Percentiles rank a stretch among this genome's conserved stretches.
These are phyloP conservation scores for Neofusicoccum kwambonambiense DNA, from an alignment of 2,329 filamentous ascomycete species.

Conservation along the genomic window DNA sequence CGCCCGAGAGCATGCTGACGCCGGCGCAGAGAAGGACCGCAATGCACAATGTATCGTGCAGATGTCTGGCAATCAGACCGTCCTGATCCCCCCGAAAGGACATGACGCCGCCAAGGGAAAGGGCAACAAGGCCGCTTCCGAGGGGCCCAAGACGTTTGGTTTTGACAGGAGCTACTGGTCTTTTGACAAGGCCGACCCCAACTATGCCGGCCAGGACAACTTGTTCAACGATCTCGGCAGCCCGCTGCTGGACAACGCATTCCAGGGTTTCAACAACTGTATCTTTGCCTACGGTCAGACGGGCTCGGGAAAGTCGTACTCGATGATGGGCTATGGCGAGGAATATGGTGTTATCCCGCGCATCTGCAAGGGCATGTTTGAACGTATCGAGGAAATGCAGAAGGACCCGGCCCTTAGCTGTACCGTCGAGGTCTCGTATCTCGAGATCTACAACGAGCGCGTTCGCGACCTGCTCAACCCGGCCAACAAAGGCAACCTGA, in stretches of 20 bases:
- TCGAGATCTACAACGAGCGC: conserved; percentile 98
- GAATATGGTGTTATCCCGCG: conserved; percentile 93
- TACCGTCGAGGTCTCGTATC: conserved; percentile 95
- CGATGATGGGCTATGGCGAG: conserved; percentile 99
- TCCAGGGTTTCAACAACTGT: conserved; percentile 98
- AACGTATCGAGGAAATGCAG: conserved; percentile 69
- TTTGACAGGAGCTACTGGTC: conserved; percentile 99
- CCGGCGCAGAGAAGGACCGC: conserved; percentile 75
- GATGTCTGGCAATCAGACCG: conserved; percentile 91
- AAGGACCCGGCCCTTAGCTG: conserved; percentile 77
- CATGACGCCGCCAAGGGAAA: conserved; percentile 57
- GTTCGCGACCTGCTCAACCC: conserved; percentile 95
- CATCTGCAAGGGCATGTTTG: conserved; percentile 98
- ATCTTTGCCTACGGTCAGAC: conserved; percentile 99
- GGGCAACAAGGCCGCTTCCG: conserved; percentile 60
- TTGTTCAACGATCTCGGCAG: conserved; percentile 85
- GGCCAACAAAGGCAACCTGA: conserved; percentile 91
- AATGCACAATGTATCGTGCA: conserved; percentile 94
- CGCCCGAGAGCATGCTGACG: conserved; percentile 18
- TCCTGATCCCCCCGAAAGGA: conserved; percentile 71
- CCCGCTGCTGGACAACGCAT: conserved; percentile 94
- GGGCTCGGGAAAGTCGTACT: conserved; percentile 97
- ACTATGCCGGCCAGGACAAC: conserved; percentile 87
- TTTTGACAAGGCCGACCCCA: conserved; percentile 75
- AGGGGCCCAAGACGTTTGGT: conserved; percentile 80